Percentiles rank a stretch among this genome's conserved stretches.
phyloP scores from a whole-genome alignment of 768 basidiomycete genomes.

The Tylopilus sp. region DNA sequence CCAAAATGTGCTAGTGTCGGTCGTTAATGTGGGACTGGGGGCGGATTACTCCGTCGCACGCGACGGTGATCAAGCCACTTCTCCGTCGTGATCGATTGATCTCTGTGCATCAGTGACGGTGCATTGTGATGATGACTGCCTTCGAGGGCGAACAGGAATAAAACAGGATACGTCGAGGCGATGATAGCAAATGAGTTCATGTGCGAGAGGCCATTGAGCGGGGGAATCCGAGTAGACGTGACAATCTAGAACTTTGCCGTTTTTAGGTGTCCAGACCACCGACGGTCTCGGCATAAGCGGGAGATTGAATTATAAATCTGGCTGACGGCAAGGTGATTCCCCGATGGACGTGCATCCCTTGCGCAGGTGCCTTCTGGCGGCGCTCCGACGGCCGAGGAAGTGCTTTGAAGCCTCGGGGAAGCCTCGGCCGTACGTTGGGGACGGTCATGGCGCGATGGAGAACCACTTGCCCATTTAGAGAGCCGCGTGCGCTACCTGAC shows the following conservation, averaged over 20 bases:
- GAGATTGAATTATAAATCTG: conserved; percentile 27
- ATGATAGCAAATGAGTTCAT: too few species aligned
- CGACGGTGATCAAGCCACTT: conserved; percentile 52
- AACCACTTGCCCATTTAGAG: conserved; percentile 56
- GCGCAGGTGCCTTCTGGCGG: conserved; percentile 18
- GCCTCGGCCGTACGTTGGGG: conserved; percentile 46
- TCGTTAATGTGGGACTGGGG: background rate
- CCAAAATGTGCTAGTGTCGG: background rate
- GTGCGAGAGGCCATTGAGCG: background rate
- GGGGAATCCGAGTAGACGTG: too few species aligned
- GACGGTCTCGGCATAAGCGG: conserved; percentile 52
- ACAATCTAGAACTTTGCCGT: conserved; percentile 39
- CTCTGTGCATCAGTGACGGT: conserved; percentile 44
- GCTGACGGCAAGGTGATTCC: conserved; percentile 42
- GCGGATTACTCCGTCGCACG: conserved; percentile 4
- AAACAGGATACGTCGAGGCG: too few species aligned
- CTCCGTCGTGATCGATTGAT: too few species aligned
- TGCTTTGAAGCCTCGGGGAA: too few species aligned
- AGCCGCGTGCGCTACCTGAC: conserved; percentile 54
- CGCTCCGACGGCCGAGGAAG: background rate
- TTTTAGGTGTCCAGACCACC: conserved; percentile 52
- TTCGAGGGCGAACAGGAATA: too few species aligned
- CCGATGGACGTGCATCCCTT: conserved; percentile 30
- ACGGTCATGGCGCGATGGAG: conserved; percentile 49
- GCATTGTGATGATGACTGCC: too few species aligned